Conservation (phyloP, 1,139 yeast genomes). For the Waltiozyma sp. region DNA sequence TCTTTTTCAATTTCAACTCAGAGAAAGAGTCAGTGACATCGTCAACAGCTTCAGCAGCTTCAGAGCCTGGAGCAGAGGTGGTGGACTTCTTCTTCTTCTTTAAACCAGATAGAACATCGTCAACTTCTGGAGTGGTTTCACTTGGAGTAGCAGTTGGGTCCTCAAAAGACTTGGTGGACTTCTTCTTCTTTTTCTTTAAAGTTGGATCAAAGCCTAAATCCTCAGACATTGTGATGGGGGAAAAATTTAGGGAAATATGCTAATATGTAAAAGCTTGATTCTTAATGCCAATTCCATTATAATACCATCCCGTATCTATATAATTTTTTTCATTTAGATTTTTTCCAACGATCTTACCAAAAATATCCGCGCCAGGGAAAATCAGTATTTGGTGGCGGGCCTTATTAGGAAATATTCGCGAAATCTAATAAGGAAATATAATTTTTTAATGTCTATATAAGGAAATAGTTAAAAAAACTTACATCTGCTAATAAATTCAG, state of each 20-base stretch:
- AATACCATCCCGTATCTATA: neutral
- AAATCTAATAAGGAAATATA: neutral
- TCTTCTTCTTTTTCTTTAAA: conserved; percentile 82
- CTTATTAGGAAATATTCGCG: neutral
- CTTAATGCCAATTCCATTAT: neutral
- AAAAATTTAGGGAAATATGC: too few relatives aligned
- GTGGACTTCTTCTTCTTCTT: conserved; percentile 35
- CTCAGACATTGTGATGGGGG: conserved; percentile 12
- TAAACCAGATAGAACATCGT: conserved; percentile 34
- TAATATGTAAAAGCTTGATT: neutral
- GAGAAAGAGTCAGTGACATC: conserved; percentile 57
- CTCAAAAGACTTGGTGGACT: conserved; percentile 16
- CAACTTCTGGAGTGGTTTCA: conserved; percentile 20
- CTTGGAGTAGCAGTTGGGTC: conserved; percentile 9
- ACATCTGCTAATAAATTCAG: neutral
- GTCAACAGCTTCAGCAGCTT: conserved; percentile 28
- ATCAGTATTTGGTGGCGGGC: too few relatives aligned
- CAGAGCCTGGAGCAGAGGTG: conserved; percentile 20
- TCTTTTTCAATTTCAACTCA: conserved; percentile 71
- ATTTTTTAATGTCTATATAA: neutral
- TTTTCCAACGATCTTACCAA: neutral
- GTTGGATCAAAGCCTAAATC: conserved; percentile 72
- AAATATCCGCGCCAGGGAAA: too few relatives aligned
- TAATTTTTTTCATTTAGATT: neutral
- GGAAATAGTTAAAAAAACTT: neutral